phyloP scores from a whole-genome alignment of 768 basidiomycete genomes.

The Imleria badia region DNA sequence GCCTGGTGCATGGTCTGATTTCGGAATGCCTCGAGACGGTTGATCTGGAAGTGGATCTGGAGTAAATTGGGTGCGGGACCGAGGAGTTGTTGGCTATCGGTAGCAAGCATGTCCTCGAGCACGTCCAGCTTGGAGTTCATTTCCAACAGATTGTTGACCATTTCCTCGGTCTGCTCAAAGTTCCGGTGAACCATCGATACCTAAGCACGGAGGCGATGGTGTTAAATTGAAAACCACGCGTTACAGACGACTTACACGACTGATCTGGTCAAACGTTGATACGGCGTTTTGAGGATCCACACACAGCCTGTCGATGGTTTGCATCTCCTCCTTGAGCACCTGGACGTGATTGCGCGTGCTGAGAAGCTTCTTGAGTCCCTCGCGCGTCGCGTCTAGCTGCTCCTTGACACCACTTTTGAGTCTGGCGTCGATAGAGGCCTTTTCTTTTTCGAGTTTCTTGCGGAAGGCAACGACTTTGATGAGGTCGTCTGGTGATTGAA shows the following conservation, averaged over 20 bases:
- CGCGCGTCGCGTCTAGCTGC: slow-evolving; percentile 86
- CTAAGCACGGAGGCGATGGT: slow-evolving; percentile 41
- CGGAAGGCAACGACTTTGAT: slow-evolving; percentile 83
- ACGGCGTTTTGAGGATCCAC: slow-evolving; percentile 74
- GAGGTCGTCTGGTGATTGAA: slow-evolving; percentile 93
- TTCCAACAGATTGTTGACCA: slow-evolving; percentile 90
- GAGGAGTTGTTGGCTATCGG: slow-evolving; percentile 73
- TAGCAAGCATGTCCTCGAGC: slow-evolving; percentile 73
- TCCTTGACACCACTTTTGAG: slow-evolving; percentile 91
- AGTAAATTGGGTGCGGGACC: slow-evolving; percentile 90
- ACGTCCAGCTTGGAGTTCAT: slow-evolving; percentile 84
- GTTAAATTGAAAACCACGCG: not conserved
- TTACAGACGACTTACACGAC: slow-evolving; percentile 60
- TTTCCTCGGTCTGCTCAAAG: slow-evolving; percentile 92
- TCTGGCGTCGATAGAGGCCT: slow-evolving; percentile 88
- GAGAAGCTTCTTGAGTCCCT: slow-evolving; percentile 81
- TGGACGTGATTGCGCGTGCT: slow-evolving; percentile 77
- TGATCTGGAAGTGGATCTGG: slow-evolving; percentile 86
- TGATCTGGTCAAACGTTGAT: slow-evolving; percentile 93
- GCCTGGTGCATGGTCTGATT: slow-evolving; percentile 96
- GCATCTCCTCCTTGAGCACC: slow-evolving; percentile 83
- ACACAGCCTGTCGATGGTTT: slow-evolving; percentile 71
- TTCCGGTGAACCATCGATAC: slow-evolving; percentile 95
- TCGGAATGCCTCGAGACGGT: slow-evolving; percentile 88
- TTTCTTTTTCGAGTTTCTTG: slow-evolving; percentile 96